These are phyloP conservation scores for Talaromyces sp. DNA, from an alignment of 2,329 filamentous ascomycete species.

Conservation along the genomic window DNA sequence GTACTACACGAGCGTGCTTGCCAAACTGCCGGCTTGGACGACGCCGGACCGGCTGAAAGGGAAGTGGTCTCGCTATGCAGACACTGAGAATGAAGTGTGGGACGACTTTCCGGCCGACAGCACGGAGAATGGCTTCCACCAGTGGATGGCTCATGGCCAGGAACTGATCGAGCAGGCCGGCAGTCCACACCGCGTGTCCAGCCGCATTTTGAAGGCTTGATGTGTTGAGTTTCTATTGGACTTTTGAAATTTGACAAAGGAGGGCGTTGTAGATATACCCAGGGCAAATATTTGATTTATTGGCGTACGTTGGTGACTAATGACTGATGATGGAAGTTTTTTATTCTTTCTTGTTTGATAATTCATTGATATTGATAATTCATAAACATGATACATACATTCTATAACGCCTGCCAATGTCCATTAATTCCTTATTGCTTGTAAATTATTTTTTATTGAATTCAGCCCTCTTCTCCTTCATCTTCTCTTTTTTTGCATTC, in stretches of 20 bases:
- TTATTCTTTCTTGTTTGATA: background rate
- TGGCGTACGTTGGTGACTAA: conserved; percentile 20
- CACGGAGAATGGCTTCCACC: conserved; percentile 33
- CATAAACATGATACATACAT: conserved; percentile 3
- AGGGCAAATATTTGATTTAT: conserved; percentile 18
- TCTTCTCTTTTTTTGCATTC: conserved; percentile 59
- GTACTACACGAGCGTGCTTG: conserved; percentile 40
- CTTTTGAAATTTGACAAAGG: conserved; percentile 1
- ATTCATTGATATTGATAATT: background rate
- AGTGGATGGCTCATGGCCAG: conserved; percentile 36
- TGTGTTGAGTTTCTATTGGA: conserved; percentile 1
- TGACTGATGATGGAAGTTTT: background rate
- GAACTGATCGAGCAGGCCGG: conserved; percentile 37
- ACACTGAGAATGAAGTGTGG: conserved; percentile 34
- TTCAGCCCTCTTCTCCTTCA: conserved; percentile 25
- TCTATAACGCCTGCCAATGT: background rate
- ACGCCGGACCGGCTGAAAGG: conserved; percentile 31
- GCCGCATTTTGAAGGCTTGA: conserved; percentile 9
- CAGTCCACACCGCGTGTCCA: conserved; percentile 22
- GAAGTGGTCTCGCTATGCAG: conserved; percentile 37
- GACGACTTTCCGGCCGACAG: conserved; percentile 39
- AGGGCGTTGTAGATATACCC: conserved; percentile 27
- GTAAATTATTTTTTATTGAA: conserved; percentile 9
- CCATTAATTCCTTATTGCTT: background rate
- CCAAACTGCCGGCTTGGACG: conserved; percentile 37